Base-by-base conservation (phyloP, 352 stramenopile species). In the Phytophthora megakarya region DNA sequence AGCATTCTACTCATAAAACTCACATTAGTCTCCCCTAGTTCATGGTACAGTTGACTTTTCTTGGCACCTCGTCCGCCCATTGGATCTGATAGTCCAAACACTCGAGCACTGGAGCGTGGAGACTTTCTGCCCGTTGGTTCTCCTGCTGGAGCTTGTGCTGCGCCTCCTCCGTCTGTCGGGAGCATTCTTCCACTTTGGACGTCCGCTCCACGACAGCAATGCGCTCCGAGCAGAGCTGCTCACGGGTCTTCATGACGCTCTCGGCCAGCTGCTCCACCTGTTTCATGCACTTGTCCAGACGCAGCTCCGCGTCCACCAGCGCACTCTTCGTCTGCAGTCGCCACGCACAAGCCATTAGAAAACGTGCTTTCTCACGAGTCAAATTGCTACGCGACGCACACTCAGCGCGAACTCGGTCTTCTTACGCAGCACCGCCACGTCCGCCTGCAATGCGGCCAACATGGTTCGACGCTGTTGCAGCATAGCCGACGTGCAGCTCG, bases 381-480 rank as follows among this genome's bases (percentile, higher is more conserved):
- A 38, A 39, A 54, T 58, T 28, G 37, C 43, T 32, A 26, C 13
- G 9, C 12, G 11, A 68, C 78, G 46, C 50, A 92, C 82, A 26
- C 77, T 86, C 28, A 92, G 69, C 28, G 83, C 74, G 33, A 76
- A 82, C 67, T 86, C 81, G 22, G 81, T 80, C 61, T 95, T 93
- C 61, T 92, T 89, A 54, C 84, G 81, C 53, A 93, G 65, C 46
- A 93, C 83, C 3, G 83, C 81, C 39, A 95, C 77, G 48, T 95
- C 86, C 3, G 86, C 86, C 51, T 90, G 81, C 25, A 95, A 70
- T 10, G 77, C 84, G 8, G 72, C 65, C 18, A 95, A 54, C 81
- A 93, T 93, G 8, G 81, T 92, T 48, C 83, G 73, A 42, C 84
- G 80, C 59, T 93, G 82, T 60, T 95, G 86, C 45, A 95, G 63